Percentiles rank a stretch among this genome's conserved stretches.
phyloP scores from a whole-genome alignment of 441 rosid genomes.

The Pelargonium fulgidum region DNA sequence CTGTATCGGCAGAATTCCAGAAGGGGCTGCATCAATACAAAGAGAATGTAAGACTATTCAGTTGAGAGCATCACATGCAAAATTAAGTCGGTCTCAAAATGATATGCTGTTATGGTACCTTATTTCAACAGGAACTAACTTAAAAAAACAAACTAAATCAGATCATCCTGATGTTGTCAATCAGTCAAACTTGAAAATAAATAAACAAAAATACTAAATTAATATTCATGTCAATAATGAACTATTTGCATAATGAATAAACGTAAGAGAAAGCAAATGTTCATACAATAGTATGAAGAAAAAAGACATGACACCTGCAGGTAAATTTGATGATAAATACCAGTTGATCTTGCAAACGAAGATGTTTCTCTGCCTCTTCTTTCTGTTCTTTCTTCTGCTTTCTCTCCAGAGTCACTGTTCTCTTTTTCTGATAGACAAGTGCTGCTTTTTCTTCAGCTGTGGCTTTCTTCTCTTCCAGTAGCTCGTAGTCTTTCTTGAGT shows the following conservation, averaged over 20 bases:
- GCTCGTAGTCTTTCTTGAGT: constrained; percentile 84
- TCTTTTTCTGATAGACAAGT: constrained; percentile 76
- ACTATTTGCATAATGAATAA: neutral
- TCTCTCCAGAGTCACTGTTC: constrained; percentile 73
- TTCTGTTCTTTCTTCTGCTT: constrained; percentile 97
- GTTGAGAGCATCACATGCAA: neutral
- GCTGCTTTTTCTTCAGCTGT: constrained; percentile 83
- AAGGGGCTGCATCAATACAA: neutral
- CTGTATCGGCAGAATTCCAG: no score
- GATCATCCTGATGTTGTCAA: neutral
- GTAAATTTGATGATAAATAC: constrained; percentile 32
- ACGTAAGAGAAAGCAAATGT: neutral
- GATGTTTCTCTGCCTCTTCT: constrained; percentile 97
- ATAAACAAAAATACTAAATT: neutral
- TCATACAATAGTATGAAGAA: constrained; percentile 1
- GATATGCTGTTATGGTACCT: neutral
- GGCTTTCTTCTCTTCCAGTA: constrained; percentile 66
- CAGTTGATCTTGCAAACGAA: constrained; percentile 83
- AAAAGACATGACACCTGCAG: constrained; percentile 5
- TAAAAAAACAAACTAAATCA: neutral
- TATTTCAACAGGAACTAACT: neutral
- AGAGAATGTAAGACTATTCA: neutral
- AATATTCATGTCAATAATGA: neutral
- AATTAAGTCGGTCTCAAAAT: neutral
- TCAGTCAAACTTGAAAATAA: neutral